These are phyloP conservation scores for Neoboletus magnificus DNA, from an alignment of 768 basidiomycete genomes.

Conservation along the genomic window DNA sequence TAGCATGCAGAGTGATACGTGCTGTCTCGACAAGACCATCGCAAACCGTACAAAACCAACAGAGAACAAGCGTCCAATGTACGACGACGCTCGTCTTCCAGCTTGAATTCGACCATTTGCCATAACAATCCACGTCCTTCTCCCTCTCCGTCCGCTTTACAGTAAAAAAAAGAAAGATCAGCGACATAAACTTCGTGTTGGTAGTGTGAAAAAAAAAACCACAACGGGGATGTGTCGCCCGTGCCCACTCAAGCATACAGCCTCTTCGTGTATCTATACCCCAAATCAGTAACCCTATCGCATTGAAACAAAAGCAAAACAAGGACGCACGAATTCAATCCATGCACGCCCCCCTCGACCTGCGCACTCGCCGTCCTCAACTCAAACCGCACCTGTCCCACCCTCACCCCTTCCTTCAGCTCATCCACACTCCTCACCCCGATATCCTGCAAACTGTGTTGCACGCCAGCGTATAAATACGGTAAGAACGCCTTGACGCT, in stretches of 20 bases:
- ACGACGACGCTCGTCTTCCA: too few relatives aligned
- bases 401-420: slow-evolving; percentile 62
- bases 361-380: slow-evolving; percentile 92
- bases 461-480: slow-evolving; percentile 75
- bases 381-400: slow-evolving; percentile 81
- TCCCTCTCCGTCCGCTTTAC: background rate
- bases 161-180: background rate
- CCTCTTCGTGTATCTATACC: slow-evolving; percentile 53
- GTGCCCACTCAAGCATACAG: slow-evolving; percentile 39
- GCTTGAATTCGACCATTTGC: too few relatives aligned
- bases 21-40: background rate
- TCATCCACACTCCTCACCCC: slow-evolving; percentile 68
- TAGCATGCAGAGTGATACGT: background rate
- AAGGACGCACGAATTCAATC: slow-evolving; percentile 81
- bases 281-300: background rate
- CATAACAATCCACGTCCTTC: too few relatives aligned
- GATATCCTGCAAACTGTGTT: slow-evolving; percentile 94
- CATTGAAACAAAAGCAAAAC: background rate
- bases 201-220: too few relatives aligned
- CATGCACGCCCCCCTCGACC: slow-evolving; percentile 94
- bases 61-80: background rate
- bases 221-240: background rate
- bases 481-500: slow-evolving; percentile 91
- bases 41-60: background rate
- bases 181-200: background rate